A percentile compares a stretch with the other conserved stretches of the same genome.
These are phyloP conservation scores for Aspergillus awamori DNA, from an alignment of 2,329 filamentous ascomycete genomes.

Conservation along the genomic window DNA sequence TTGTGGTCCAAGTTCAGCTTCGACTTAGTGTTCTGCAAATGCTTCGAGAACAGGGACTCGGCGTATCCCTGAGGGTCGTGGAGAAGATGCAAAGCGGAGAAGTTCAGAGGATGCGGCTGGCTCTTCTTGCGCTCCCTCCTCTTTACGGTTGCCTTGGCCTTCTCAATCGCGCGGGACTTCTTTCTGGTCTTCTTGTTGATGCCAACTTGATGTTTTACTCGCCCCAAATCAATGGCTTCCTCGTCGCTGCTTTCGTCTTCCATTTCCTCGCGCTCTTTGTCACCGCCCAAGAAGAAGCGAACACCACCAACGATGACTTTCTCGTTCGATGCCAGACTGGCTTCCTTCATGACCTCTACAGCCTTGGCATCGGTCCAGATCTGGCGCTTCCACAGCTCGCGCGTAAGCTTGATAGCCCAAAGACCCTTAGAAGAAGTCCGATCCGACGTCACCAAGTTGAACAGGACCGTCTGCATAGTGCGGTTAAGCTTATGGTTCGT, in stretches of 20 bases:
- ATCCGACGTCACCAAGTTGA: constrained; percentile 87
- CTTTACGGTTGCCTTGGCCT: constrained; percentile 80
- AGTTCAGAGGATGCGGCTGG: constrained; percentile 86
- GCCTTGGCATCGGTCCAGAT: constrained; percentile 94
- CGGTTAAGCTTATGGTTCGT: constrained; percentile 93
- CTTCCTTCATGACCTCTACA: constrained; percentile 98
- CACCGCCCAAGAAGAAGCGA: constrained; percentile 92
- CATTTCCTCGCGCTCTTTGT: constrained; percentile 91
- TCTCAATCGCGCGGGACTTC: constrained; percentile 75
- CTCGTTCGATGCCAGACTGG: constrained; percentile 82
- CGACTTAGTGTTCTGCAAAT: constrained; percentile 82
- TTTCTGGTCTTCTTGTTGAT: constrained; percentile 99
- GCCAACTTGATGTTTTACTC: constrained; percentile 78
- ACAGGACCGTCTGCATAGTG: constrained; percentile 89
- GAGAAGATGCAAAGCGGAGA: constrained; percentile 89
- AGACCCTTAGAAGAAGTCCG: constrained; percentile 81
- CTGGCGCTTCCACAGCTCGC: constrained; percentile 94
- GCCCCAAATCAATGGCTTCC: constrained; percentile 72
- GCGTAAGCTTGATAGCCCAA: constrained; percentile 93
- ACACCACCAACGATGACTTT: constrained; percentile 88
- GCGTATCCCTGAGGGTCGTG: constrained; percentile 95
- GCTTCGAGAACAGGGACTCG: constrained; percentile 85
- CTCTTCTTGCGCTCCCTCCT: constrained; percentile 84
- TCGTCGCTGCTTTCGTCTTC: constrained; percentile 88
- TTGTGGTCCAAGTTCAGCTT: constrained; percentile 87